Evolutionary conservation across 192 early-diverging fungal species (phyloP).

Genomic region (Podila epigama): DNA sequence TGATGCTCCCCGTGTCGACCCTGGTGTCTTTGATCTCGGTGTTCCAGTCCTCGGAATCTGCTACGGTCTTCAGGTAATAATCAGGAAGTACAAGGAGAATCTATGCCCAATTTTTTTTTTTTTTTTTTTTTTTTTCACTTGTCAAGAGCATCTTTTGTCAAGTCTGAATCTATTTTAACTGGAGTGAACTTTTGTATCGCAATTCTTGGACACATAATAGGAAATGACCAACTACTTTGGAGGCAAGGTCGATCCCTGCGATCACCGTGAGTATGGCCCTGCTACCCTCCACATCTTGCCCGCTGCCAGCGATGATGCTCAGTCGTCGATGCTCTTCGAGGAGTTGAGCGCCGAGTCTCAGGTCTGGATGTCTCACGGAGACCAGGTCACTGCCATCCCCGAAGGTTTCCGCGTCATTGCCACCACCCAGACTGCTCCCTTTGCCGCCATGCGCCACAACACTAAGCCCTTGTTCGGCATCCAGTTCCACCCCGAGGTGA

Average conservation of each 20-base stretch:
- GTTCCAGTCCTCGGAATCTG: slow-evolving; percentile 98
- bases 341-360: slow-evolving; percentile 39
- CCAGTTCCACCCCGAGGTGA: slow-evolving; percentile 99
- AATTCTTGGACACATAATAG: slow-evolving; percentile 14
- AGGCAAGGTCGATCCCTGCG: slow-evolving; percentile 86
- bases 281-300: slow-evolving; percentile 74
- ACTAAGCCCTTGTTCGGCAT: slow-evolving; percentile 90
- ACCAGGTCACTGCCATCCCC: slow-evolving; percentile 87
- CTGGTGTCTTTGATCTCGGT: slow-evolving; percentile 85
- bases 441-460: slow-evolving; percentile 86
- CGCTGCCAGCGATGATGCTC: slow-evolving; percentile 21
- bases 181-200: neutral
- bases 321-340: slow-evolving; percentile 35
- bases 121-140: slow-evolving; percentile 1
- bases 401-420: slow-evolving; percentile 86
- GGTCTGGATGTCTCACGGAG: slow-evolving; percentile 99
- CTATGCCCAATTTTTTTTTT: slow-evolving; percentile 12
- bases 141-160: neutral
- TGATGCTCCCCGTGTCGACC: slow-evolving; percentile 94
- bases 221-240: slow-evolving; percentile 92
- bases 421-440: slow-evolving; percentile 86
- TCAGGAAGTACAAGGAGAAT: neutral
- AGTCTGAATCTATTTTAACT: neutral
- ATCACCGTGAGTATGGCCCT: slow-evolving; percentile 96
- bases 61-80: slow-evolving; percentile 89